A percentile compares a stretch with the other conserved stretches of the same genome.
These are phyloP conservation scores for Agaricus blazei DNA, from an alignment of 768 basidiomycete genomes.

Conservation along the genomic window DNA sequence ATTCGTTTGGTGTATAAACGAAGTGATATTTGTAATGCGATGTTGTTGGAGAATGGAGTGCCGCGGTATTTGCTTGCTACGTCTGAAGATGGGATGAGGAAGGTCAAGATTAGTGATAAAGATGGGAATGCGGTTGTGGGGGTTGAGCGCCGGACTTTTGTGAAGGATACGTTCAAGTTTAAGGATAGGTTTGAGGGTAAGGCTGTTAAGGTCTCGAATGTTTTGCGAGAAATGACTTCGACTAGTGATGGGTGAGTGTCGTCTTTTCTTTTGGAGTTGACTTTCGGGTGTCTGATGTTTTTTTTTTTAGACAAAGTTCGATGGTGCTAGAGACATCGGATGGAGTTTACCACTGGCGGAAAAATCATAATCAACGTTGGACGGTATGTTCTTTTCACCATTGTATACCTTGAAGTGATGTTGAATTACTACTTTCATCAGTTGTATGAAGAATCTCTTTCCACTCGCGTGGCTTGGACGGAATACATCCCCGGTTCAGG, in stretches of 20 bases:
- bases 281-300: too few relatives aligned
- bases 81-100: neutral
- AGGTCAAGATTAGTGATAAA: slow-evolving; percentile 4
- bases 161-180: neutral
- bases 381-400: neutral
- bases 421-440: neutral
- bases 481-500: neutral
- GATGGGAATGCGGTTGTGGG: neutral
- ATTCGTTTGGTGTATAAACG: slow-evolving; percentile 6
- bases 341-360: slow-evolving; percentile 3
- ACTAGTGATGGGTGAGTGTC: neutral
- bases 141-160: neutral
- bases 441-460: neutral
- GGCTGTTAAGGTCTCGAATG: neutral
- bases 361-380: neutral
- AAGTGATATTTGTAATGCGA: neutral
- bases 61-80: slow-evolving; percentile 5
- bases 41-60: neutral
- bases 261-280: neutral
- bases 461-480: slow-evolving; percentile 5
- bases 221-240: neutral
- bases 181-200: neutral
- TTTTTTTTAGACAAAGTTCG: neutral
- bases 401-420: neutral
- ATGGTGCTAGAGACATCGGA: neutral